Base-by-base conservation (phyloP, 768 basidiomycete genomes). In the Vararia minispora region DNA sequence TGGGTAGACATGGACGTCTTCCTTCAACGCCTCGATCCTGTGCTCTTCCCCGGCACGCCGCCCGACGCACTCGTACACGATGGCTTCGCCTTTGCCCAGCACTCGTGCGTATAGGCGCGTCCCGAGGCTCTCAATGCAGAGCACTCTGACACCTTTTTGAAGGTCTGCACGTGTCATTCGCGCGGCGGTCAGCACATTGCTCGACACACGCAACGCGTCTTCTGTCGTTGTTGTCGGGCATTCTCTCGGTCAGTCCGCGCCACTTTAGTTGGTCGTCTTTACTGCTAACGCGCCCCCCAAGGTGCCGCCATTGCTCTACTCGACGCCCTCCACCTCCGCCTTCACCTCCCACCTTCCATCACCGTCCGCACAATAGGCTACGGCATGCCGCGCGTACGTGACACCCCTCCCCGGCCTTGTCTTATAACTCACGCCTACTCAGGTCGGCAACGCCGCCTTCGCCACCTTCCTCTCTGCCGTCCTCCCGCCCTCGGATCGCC, bases 41-140 rank as follows among this genome's bases (percentile, higher is more conserved):
- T 54, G 0, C 63, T 78, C 6, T 79, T 78, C 59, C 77, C 77
- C 2, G 76, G 74, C 1, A 52, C 75, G 11, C 49, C 63, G 21
- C 53, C 52, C 13, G 54, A 39, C 26, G 65, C 74, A 14, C 46
- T 52, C 40, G 73, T 68, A 12, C 77, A 74, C 47, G 58, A 62
- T 26, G 76, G 78, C 4, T 79, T 78, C 53, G 60, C 66, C 2
- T 50, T 64, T 26, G 63, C 63, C 34, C 76, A 76, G 22, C n/a
- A n/a, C n/a, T n/a, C n/a, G 37, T 35, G 25, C 8, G 35, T 18
- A 16, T 38, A 78, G 26, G 65, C 70, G n/a, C n/a, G n/a, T n/a
- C n/a, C n/a, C n/a, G n/a, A n/a, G n/a, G n/a, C n/a, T n/a, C n/a
- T n/a, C n/a, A n/a, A n/a, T n/a, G n/a, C n/a, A n/a, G n/a, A n/a